Evolutionary conservation across 441 rosid genomes (phyloP).

Genomic region (Mallotus japonicus): DNA sequence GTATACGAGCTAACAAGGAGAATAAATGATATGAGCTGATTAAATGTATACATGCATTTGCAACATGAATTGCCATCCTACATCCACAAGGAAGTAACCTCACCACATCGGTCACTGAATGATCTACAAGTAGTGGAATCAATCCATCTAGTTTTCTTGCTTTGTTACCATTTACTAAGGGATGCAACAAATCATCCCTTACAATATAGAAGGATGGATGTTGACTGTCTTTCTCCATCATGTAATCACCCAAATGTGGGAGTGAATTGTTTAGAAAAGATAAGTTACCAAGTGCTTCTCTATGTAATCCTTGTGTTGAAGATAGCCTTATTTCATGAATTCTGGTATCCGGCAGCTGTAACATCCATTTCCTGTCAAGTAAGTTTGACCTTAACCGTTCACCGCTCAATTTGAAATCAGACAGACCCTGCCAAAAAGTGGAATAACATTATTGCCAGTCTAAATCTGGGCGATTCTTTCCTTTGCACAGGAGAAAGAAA

Average conservation of each 20-base stretch:
- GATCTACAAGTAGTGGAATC: constrained; percentile 61
- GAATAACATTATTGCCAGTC: constrained; percentile 11
- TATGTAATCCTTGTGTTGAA: constrained; percentile 20
- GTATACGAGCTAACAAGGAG: constrained; percentile 4
- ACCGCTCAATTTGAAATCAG: constrained; percentile 29
- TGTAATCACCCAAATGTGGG: constrained; percentile 46
- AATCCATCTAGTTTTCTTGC: constrained; percentile 87
- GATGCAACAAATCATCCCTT: constrained; percentile 91
- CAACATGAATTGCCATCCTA: background rate
- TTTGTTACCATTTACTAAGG: constrained; percentile 88
- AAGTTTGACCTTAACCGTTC: constrained; percentile 41
- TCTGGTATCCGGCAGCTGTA: constrained; percentile 49
- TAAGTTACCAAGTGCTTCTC: constrained; percentile 27
- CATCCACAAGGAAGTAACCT: constrained; percentile 30
- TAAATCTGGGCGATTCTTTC: constrained; percentile 6
- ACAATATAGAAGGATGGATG: constrained; percentile 58
- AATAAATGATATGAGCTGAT: background rate
- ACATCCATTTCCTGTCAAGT: constrained; percentile 70
- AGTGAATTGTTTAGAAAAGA: constrained; percentile 40
- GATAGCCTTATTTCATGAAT: constrained; percentile 52
- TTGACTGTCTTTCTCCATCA: constrained; percentile 25
- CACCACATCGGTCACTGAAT: constrained; percentile 78
- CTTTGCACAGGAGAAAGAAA: background rate
- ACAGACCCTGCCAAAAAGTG: constrained; percentile 31
- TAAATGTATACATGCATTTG: constrained; percentile 5